Percentiles rank a stretch among this genome's conserved stretches.
Conservation (phyloP, 345 rosid genomes). For the Arabidopsis thaliana region TAIR10.1 NC_003071.7:9117501-9118000, state of each 20-base stretch:
- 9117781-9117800: conserved; percentile 86
- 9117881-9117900: conserved; percentile 19
- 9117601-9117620: conserved; percentile 80
- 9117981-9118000: background rate
- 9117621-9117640: conserved; percentile 84
- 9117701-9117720: conserved; percentile 49
- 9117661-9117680: conserved; percentile 99
- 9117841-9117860: conserved; percentile 82
- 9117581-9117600: conserved; percentile 55
- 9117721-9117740: conserved; percentile 8
- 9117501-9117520: conserved; percentile 93
- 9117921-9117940: background rate
- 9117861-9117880: conserved; percentile 79
- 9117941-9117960: conserved; percentile 1
- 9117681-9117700: conserved; percentile 96
- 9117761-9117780: conserved; percentile 55
- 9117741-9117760: background rate
- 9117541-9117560: conserved; percentile 28
- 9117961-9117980: background rate
- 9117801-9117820: conserved; percentile 87
- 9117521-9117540: conserved; percentile 23
- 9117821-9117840: conserved; percentile 82
- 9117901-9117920: conserved; percentile 29
- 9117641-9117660: conserved; percentile 94
- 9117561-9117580: background rate